These are phyloP conservation scores for Sambucus nigra DNA, from an alignment of 129 eudicot species.

Conservation along the genomic window DNA sequence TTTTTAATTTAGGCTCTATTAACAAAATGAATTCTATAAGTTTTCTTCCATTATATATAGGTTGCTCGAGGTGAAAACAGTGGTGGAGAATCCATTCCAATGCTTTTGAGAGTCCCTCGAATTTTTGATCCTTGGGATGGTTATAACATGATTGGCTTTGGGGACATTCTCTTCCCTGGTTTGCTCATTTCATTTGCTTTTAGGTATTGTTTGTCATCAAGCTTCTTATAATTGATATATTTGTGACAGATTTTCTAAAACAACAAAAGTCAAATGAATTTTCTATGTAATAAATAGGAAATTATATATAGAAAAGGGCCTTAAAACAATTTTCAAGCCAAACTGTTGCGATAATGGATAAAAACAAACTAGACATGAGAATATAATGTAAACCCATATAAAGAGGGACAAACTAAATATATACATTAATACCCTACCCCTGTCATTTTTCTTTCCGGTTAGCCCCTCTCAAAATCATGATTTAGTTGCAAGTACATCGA, in stretches of 20 bases:
- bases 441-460: too few relatives aligned
- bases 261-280: background rate
- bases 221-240: background rate
- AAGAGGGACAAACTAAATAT: too few relatives aligned
- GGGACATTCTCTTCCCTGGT: slow-evolving; percentile 94
- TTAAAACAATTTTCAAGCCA: too few relatives aligned
- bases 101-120: slow-evolving; percentile 83
- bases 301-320: too few relatives aligned
- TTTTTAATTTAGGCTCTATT: background rate
- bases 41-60: slow-evolving; percentile 18
- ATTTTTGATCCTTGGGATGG: slow-evolving; percentile 82
- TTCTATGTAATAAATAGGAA: too few relatives aligned
- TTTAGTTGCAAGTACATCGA: too few relatives aligned
- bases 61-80: slow-evolving; percentile 79
- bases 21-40: background rate
- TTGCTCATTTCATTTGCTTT: slow-evolving; percentile 65
- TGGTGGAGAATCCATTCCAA: slow-evolving; percentile 93
- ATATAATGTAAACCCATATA: too few relatives aligned
- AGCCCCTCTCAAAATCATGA: too few relatives aligned
- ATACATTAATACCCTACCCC: too few relatives aligned
- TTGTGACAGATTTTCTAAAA: background rate
- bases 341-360: too few relatives aligned
- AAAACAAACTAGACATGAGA: too few relatives aligned
- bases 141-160: slow-evolving; percentile 79
- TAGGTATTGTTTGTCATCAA: slow-evolving; percentile 28